A percentile compares a stretch with the other conserved stretches of the same genome.
phyloP scores from a whole-genome alignment of 176 grass and related monocot species.

The Cenchrus americanus region DNA sequence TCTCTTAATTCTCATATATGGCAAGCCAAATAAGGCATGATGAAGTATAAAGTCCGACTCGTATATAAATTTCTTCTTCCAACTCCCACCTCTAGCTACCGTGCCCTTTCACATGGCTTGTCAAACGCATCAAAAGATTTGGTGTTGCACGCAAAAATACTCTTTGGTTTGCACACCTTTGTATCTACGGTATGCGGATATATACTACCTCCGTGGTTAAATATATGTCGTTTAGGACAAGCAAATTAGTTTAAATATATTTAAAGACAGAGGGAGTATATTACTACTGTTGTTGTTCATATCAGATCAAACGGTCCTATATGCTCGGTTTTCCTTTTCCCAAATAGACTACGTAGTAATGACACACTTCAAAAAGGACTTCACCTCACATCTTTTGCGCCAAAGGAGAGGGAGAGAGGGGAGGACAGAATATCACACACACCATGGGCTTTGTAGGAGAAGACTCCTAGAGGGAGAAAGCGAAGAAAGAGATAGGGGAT shows the following conservation, averaged over 20 bases:
- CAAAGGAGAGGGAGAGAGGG: conserved; percentile 32
- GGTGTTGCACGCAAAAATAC: background rate
- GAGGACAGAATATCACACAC: conserved; percentile 74
- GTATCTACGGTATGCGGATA: background rate
- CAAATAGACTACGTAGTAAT: background rate
- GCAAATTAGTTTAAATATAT: too few species aligned
- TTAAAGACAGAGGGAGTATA: too few species aligned
- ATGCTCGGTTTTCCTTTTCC: background rate
- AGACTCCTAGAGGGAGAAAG: conserved; percentile 53
- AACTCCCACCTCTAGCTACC: too few species aligned
- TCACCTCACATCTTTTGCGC: conserved; percentile 45
- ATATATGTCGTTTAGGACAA: too few species aligned
- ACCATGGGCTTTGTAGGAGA: conserved; percentile 54
- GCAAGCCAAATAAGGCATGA: too few species aligned
- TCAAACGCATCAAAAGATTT: too few species aligned
- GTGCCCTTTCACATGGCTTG: too few species aligned
- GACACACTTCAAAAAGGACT: conserved; percentile 30
- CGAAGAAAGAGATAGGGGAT: background rate
- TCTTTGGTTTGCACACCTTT: background rate
- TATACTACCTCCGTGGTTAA: too few species aligned
- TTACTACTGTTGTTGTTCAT: background rate
- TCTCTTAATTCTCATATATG: too few species aligned
- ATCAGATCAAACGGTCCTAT: background rate
- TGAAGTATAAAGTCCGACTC: too few species aligned
- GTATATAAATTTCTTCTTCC: too few species aligned